Evolutionary conservation across 2,329 filamentous ascomycete genomes (phyloP).

Genomic region (Aspergillus uvarum): DNA sequence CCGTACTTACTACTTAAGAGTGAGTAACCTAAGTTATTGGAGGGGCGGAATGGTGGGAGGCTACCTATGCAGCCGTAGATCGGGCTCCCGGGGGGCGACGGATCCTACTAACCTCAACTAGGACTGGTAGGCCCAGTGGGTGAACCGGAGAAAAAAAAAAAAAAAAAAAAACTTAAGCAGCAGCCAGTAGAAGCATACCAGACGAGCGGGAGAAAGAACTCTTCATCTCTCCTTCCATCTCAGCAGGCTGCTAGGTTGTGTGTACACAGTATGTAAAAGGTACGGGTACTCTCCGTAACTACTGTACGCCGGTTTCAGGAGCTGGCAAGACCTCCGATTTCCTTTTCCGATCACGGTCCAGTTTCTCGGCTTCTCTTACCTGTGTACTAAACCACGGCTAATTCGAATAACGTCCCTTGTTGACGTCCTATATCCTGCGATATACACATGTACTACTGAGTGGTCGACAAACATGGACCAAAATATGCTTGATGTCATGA

Average conservation of each 20-base stretch:
- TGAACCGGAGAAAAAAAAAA: too few species aligned
- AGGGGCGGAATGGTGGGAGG: neutral
- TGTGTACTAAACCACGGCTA: neutral
- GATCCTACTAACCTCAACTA: neutral
- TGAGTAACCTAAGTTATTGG: neutral
- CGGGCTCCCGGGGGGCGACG: neutral
- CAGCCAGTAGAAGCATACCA: neutral
- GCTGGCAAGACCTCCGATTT: neutral
- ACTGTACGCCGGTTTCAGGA: neutral
- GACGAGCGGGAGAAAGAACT: neutral
- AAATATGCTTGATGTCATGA: slow-evolving; percentile 11
- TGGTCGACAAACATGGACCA: neutral
- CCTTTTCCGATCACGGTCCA: neutral
- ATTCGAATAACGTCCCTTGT: neutral
- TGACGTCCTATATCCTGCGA: neutral
- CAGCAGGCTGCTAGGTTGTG: neutral
- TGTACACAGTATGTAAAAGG: too few species aligned
- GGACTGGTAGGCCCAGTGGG: neutral
- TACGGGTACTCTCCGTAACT: too few species aligned
- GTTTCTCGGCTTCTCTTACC: neutral
- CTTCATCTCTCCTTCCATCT: slow-evolving; percentile 1
- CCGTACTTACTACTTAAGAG: too few species aligned
- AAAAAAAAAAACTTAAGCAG: neutral
- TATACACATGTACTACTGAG: neutral
- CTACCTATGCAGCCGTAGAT: neutral